Evolutionary conservation across 2,329 filamentous ascomycete genomes (phyloP), one percentile per base, ranked within the genome.

Genomic region (Epichloe uncinata): DNA sequence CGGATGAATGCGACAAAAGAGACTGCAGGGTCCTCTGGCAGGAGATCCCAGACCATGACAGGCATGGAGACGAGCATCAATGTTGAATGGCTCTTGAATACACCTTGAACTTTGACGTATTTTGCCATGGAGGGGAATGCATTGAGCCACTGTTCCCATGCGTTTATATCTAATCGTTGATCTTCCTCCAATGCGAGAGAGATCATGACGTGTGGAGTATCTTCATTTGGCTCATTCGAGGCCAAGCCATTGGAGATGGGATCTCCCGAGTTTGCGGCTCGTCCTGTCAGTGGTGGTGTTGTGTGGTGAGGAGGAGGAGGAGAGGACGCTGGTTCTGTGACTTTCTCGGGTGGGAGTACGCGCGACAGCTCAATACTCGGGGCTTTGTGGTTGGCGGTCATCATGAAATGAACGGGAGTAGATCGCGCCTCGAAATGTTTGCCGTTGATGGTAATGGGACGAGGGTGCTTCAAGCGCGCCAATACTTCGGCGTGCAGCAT

Each of bases 401-500:
- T 79, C 74, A 80, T 80, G 56, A 79, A 79, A 56, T 81, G 77
- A 4, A 80, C 75, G 0, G 77, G 77, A 0, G 77, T 80, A 2
- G 76, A 77, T 38, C 77, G 71, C 36, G 74, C 73, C 57, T 80
- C 77, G 44, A 78, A 77, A 16, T 73, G 69, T 60, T 73, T 76
- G 48, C 77, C 77, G 54, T 80, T 78, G 55, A 76, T 72, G 50
- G 73, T 70, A 54, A 78, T 73, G 18, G 76, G 77, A 7, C 77
- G 67, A 5, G 77, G 77, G 53, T 80, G 77, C 56, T 80, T 81
- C 2, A 81, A 59, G 3, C 77, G 73, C n/a, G 77, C 77, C 15
- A 81, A 66, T 8, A 80, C 68, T 55, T 81, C 77, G 18, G 77
- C 77, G 55, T 81, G 77, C 5, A 81, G 66, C 77, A 80, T 80